Conservation (phyloP, 371 early-diverging fungal genomes). For the Mortierella sp. region DNA sequence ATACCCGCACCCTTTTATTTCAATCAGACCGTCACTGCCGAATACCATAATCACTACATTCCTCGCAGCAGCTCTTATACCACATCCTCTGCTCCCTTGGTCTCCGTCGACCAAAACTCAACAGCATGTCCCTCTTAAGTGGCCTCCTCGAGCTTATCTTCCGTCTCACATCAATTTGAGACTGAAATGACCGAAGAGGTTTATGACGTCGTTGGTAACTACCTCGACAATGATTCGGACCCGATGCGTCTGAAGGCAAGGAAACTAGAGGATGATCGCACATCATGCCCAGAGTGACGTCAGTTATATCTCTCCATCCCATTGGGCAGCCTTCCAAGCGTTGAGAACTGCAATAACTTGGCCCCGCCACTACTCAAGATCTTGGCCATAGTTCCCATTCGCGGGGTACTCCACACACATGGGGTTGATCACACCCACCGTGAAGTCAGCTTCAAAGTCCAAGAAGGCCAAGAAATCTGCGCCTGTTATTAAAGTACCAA, state of each 20-base stretch:
- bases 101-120: background rate
- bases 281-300: background rate
- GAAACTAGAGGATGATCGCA: background rate
- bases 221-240: background rate
- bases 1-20: background rate
- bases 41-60: background rate
- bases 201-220: too few relatives aligned
- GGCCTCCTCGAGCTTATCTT: background rate
- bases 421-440: background rate
- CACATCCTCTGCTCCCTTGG: background rate
- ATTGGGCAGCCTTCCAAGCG: background rate
- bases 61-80: background rate
- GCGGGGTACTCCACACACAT: background rate
- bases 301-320: background rate
- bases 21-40: background rate
- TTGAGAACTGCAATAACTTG: background rate
- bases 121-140: background rate
- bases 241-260: background rate
- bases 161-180: background rate
- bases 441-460: background rate
- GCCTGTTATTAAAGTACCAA: background rate
- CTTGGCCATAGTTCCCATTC: background rate
- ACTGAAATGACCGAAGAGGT: too few relatives aligned
- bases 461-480: background rate
- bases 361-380: background rate